These are phyloP conservation scores for Glycine latifolia DNA, from an alignment of 306 rosid genomes.

Conservation along the genomic window DNA sequence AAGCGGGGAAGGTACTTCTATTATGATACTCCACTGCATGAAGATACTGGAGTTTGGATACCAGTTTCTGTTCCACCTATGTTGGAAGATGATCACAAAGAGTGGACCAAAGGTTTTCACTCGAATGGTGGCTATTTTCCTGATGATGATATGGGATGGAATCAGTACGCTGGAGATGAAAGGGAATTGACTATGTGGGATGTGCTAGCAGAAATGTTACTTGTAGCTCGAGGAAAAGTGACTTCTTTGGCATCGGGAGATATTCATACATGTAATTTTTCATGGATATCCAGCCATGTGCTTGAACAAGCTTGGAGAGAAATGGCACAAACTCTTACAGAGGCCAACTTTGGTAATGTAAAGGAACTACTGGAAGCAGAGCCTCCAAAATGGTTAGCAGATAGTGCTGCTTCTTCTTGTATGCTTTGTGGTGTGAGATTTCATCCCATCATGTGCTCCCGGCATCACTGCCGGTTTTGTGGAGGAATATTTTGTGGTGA, in stretches of 20 bases:
- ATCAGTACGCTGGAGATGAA: slow-evolving; percentile 71
- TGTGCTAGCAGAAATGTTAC: slow-evolving; percentile 88
- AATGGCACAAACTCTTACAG: slow-evolving; percentile 90
- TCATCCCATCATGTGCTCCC: slow-evolving; percentile 92
- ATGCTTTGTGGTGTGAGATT: slow-evolving; percentile 93
- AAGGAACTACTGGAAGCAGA: slow-evolving; percentile 83
- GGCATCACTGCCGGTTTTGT: slow-evolving; percentile 98
- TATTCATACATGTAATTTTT: slow-evolving; percentile 48
- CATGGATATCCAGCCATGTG: slow-evolving; percentile 72
- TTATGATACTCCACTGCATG: slow-evolving; percentile 74
- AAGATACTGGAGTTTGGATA: slow-evolving; percentile 97
- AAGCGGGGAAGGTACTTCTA: slow-evolving; percentile 69
- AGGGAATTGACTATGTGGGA: slow-evolving; percentile 98
- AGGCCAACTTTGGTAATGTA: slow-evolving; percentile 69
- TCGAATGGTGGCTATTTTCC: slow-evolving; percentile 88
- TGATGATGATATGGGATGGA: slow-evolving; percentile 90
- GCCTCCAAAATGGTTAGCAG: slow-evolving; percentile 95
- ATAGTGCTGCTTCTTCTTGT: slow-evolving; percentile 89
- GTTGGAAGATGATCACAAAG: slow-evolving; percentile 79
- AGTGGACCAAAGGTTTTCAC: slow-evolving; percentile 73
- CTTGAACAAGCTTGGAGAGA: slow-evolving; percentile 96
- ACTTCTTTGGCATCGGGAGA: slow-evolving; percentile 75
- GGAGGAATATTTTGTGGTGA: slow-evolving; percentile 97
- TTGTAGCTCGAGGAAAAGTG: slow-evolving; percentile 84
- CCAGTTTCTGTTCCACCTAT: slow-evolving; percentile 98